A percentile compares a stretch with the other conserved stretches of the same genome.
Conservation (phyloP, 73 alveolate species). For the Breviolum minutum region DNA sequence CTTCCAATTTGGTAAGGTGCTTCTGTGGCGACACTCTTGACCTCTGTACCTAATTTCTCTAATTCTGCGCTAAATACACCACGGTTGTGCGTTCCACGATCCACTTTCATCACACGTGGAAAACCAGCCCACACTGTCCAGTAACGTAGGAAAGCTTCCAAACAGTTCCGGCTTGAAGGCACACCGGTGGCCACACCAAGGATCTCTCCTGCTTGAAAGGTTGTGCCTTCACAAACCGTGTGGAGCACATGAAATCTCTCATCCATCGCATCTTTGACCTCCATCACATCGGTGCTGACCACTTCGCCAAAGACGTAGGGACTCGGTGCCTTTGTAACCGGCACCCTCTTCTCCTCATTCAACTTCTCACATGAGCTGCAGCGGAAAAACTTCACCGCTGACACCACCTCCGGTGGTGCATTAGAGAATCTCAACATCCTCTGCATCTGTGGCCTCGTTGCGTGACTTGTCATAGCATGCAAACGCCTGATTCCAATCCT, state of each 20-base stretch:
- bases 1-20: slow-evolving; percentile 13
- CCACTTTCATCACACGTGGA: not conserved
- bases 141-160: not conserved
- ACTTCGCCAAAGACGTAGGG: not conserved
- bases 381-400: not conserved
- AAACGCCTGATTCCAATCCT: slow-evolving; percentile 8
- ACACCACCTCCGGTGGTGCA: not conserved
- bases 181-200: not conserved
- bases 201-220: not conserved
- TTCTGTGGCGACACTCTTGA: not conserved
- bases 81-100: slow-evolving; percentile 12
- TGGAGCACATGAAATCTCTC: not conserved
- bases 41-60: not conserved
- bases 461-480: slow-evolving; percentile 55
- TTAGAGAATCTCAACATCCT: not conserved
- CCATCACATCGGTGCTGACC: not conserved
- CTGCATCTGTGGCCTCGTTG: not conserved
- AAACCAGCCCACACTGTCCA: slow-evolving; percentile 15
- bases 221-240: not conserved
- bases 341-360: not conserved
- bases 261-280: not conserved
- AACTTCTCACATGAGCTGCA: not conserved
- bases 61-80: not conserved
- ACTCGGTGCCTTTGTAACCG: not conserved
- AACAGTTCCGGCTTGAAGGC: not conserved